Evolutionary conservation across 2,329 filamentous ascomycete species (phyloP).

Genomic region (Bretziella fagacearum): DNA sequence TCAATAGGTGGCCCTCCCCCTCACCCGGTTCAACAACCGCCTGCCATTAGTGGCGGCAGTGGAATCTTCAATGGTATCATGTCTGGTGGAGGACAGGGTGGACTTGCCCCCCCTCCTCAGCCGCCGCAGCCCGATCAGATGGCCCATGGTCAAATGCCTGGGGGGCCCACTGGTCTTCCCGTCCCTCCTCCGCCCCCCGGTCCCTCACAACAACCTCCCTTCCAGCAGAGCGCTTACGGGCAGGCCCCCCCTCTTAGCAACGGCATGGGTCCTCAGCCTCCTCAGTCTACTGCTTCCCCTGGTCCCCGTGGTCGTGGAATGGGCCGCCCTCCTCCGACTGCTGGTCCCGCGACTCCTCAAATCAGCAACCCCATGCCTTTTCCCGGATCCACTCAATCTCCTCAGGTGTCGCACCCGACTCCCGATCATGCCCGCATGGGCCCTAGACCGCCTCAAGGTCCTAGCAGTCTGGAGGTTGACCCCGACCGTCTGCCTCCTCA

Average conservation of each 20-base stretch:
- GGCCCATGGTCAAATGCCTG: constrained; percentile 32
- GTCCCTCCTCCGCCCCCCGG: constrained; percentile 42
- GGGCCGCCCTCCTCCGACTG: constrained; percentile 44
- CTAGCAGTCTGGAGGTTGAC: constrained; percentile 49
- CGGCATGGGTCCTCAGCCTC: constrained; percentile 68
- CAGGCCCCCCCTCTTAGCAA: constrained; percentile 40
- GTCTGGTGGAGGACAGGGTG: constrained; percentile 70
- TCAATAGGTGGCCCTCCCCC: constrained; percentile 52
- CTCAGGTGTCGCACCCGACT: constrained; percentile 74
- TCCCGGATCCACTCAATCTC: constrained; percentile 64
- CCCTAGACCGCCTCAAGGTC: constrained; percentile 21
- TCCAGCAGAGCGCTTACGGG: constrained; percentile 54
- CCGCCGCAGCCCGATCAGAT: constrained; percentile 55
- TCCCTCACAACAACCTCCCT: constrained; percentile 56
- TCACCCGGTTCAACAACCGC: constrained; percentile 67
- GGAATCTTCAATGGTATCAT: constrained; percentile 94
- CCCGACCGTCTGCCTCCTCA: constrained; percentile 69
- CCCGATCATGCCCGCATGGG: constrained; percentile 43
- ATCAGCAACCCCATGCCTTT: constrained; percentile 80
- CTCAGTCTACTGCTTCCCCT: constrained; percentile 71
- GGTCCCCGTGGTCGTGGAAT: constrained; percentile 53
- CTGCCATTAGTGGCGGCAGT: constrained; percentile 77
- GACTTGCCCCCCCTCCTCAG: constrained; percentile 60
- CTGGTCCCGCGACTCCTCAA: constrained; percentile 68
- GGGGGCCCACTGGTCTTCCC: constrained; percentile 30